Base-by-base conservation (phyloP, 768 basidiomycete genomes). In the Tephrocybe sp. region DNA sequence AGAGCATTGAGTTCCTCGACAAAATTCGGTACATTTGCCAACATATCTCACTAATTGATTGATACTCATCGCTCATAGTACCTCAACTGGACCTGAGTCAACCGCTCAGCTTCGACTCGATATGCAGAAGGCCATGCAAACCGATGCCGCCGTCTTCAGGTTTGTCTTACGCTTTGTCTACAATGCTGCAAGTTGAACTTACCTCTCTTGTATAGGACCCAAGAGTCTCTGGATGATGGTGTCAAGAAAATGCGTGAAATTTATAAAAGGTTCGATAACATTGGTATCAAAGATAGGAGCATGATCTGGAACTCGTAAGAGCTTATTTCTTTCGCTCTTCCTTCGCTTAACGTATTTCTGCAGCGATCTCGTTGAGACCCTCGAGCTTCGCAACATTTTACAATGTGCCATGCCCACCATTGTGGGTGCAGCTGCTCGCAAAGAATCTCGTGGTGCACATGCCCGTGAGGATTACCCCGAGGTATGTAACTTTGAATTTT, bases 231-330 rank as follows among this genome's bases (percentile, higher is more conserved):
- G 53, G 95, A 97, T 59, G 86, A 95, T 59, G 97, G 97, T 71
- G 94, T 98, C 22, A 61, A 80, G 69, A 94, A 92, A 74, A 75
- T 99, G 61, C 78, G 76, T 49, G 74, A 77, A 34, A 92, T 98
- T 59, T 94, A 94, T 78, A 83, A 87, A 64, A 91, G 80, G 63
- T 98, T 84, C 69, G 78, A 87, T 58, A 80, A 95, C 37, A 89
- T 99, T 57, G 91, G 94, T 46, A 91, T 97, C 76, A 94, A 97
- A 76, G 97, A 98, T 69, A 80, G 97, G 64, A 92, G 91, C 71
- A 91, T 98, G 94, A 97, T 98, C 69, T 99, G 95, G 97, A 97
- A 98, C 75, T 91, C 92, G 94, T 95, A 62, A 55, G 91, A 64
- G 16, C 34, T 21, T 22, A 16, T 4, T 19, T 43, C 42, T 31